phyloP scores from a whole-genome alignment of 2,329 filamentous ascomycete genomes.

The Verticillium albo-atrum region DNA sequence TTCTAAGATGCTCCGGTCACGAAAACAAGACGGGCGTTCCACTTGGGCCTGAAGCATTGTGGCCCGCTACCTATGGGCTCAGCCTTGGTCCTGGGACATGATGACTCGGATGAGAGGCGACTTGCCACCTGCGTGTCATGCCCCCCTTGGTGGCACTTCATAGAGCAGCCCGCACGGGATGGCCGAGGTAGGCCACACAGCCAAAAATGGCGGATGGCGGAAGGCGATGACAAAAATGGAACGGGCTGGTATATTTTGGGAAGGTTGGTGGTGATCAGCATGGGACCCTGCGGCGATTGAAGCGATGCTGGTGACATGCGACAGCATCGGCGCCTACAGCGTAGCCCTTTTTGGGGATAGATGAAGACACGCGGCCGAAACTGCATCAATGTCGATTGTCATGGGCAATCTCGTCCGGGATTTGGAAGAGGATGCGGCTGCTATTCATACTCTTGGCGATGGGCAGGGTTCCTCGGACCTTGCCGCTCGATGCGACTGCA shows the following conservation, averaged over 20 bases:
- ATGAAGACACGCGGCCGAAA: not conserved
- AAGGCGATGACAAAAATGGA: not conserved
- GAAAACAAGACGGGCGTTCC: constrained; percentile 6
- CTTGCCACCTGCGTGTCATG: not conserved
- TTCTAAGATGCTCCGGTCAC: constrained; percentile 6
- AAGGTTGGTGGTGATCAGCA: not conserved
- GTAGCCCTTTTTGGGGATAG: not conserved
- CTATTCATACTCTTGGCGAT: not conserved
- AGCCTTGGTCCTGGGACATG: constrained; percentile 6
- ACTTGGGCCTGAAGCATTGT: constrained; percentile 9
- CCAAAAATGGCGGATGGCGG: not conserved
- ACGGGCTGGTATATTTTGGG: not conserved
- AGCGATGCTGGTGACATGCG: not conserved
- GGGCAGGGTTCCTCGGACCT: not conserved
- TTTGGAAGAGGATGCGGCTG: not conserved
- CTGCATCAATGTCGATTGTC: not conserved
- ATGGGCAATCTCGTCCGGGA: not conserved
- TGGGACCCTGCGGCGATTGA: not conserved
- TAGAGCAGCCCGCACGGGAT: no score
- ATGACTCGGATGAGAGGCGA: not conserved
- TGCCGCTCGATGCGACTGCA: not conserved
- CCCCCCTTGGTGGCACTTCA: no score
- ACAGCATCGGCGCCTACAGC: not conserved
- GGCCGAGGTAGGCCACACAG: not conserved
- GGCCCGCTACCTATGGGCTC: constrained; percentile 10